Evolutionary conservation across 2,329 filamentous ascomycete genomes (phyloP).

Genomic region (Sarocladium strictum): DNA sequence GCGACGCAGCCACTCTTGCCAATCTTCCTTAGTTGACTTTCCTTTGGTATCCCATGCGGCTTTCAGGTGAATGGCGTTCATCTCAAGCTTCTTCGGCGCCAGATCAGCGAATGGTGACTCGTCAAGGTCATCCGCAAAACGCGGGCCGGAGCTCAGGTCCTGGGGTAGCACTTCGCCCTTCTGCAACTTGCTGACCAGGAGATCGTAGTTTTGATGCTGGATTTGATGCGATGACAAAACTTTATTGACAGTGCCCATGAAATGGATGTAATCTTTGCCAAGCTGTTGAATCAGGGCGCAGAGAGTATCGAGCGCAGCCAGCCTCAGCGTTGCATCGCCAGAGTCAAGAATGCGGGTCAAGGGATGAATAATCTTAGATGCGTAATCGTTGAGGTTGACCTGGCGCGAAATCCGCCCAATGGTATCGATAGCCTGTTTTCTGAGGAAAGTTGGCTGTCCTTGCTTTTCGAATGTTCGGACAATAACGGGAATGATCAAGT

Average conservation of each 20-base stretch:
- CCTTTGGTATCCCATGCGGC: slow-evolving; percentile 95
- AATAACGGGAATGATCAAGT: slow-evolving; percentile 92
- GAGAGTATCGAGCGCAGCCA: slow-evolving; percentile 84
- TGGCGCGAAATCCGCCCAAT: slow-evolving; percentile 90
- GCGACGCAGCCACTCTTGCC: slow-evolving; percentile 96
- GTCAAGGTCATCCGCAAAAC: slow-evolving; percentile 66
- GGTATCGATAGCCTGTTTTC: slow-evolving; percentile 88
- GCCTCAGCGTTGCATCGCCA: slow-evolving; percentile 65
- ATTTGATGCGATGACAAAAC: slow-evolving; percentile 73
- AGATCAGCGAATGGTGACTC: slow-evolving; percentile 80
- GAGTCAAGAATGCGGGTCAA: slow-evolving; percentile 75
- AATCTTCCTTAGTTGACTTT: slow-evolving; percentile 96
- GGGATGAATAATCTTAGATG: slow-evolving; percentile 92
- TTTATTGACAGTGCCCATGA: slow-evolving; percentile 90
- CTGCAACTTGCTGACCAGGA: slow-evolving; percentile 85
- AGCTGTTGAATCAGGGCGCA: slow-evolving; percentile 95
- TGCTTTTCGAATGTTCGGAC: slow-evolving; percentile 90
- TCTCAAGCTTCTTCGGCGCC: slow-evolving; percentile 86
- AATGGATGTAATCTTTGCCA: slow-evolving; percentile 91
- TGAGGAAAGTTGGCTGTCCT: slow-evolving; percentile 70
- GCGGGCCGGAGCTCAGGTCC: slow-evolving; percentile 81
- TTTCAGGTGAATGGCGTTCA: slow-evolving; percentile 96
- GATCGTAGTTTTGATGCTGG: slow-evolving; percentile 84
- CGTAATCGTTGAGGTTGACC: slow-evolving; percentile 95
- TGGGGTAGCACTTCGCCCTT: slow-evolving; percentile 94